Evolutionary conservation across 1,284 basidiomycete species (phyloP).

Genomic region (Tilletiaria anomala): DNA sequence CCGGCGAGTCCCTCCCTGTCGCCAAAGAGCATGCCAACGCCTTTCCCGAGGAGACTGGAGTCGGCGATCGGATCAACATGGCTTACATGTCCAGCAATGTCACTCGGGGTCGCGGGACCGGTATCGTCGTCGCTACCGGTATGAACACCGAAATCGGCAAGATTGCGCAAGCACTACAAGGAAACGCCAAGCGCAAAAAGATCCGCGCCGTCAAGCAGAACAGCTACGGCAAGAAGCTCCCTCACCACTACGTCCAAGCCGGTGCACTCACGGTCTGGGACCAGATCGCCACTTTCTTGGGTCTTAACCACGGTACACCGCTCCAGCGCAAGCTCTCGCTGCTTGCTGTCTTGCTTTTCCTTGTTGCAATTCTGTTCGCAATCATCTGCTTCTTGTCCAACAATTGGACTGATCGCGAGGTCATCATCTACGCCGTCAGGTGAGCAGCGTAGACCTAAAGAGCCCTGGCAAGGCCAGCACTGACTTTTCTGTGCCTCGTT

Average conservation of each 20-base stretch:
- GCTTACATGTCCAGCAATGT: slow-evolving; percentile 52
- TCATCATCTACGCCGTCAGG: slow-evolving; percentile 31
- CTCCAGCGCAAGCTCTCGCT: slow-evolving; percentile 39
- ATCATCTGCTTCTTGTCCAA: slow-evolving; percentile 40
- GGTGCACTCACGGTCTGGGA: slow-evolving; percentile 39
- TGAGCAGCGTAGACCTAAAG: slow-evolving; percentile 2
- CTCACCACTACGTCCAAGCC: slow-evolving; percentile 40
- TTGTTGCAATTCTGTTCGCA: slow-evolving; percentile 37
- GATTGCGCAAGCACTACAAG: slow-evolving; percentile 34
- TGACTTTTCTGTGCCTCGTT: not conserved
- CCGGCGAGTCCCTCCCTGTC: slow-evolving; percentile 54
- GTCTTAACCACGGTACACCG: slow-evolving; percentile 39
- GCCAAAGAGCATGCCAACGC: slow-evolving; percentile 43
- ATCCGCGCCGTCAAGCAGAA: slow-evolving; percentile 46
- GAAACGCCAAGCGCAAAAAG: slow-evolving; percentile 24
- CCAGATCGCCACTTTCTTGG: slow-evolving; percentile 37
- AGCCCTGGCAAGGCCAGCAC: not conserved
- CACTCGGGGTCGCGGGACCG: slow-evolving; percentile 53
- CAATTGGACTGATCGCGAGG: slow-evolving; percentile 35
- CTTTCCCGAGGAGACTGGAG: slow-evolving; percentile 26
- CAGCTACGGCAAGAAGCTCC: slow-evolving; percentile 38
- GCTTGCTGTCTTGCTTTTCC: slow-evolving; percentile 36
- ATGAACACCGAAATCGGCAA: slow-evolving; percentile 45
- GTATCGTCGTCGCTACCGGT: slow-evolving; percentile 50
- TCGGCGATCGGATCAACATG: slow-evolving; percentile 51